Conservation (phyloP, 2,329 filamentous ascomycete species). For the Penicillium sp. region DNA sequence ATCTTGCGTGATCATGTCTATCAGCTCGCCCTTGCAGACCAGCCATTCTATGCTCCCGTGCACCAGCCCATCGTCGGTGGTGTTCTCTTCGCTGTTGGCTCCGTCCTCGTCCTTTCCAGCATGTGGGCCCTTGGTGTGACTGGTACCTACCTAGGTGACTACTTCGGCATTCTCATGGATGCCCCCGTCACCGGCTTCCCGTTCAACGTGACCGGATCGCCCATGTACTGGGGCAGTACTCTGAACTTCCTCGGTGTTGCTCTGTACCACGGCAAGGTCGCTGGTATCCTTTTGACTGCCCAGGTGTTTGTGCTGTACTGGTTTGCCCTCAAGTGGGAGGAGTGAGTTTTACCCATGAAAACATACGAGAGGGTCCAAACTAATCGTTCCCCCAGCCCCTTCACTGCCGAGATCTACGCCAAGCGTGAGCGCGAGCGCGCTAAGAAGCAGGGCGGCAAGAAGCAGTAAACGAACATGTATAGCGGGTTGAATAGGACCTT, state of each 20-base stretch:
- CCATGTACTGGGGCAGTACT: conserved; percentile 96
- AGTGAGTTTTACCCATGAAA: conserved; percentile 52
- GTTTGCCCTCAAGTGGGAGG: conserved; percentile 82
- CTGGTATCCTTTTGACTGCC: conserved; percentile 75
- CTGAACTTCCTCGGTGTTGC: conserved; percentile 90
- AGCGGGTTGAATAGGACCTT: conserved; percentile 30
- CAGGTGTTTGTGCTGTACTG: conserved; percentile 79
- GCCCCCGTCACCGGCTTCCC: conserved; percentile 92
- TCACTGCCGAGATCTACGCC: conserved; percentile 89
- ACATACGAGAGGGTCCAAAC: not conserved
- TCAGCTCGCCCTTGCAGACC: conserved; percentile 77
- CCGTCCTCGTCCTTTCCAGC: conserved; percentile 81
- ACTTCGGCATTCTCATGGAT: conserved; percentile 98
- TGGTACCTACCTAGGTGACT: conserved; percentile 95
- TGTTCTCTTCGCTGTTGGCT: conserved; percentile 73
- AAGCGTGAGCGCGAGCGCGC: conserved; percentile 60
- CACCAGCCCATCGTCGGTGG: conserved; percentile 68
- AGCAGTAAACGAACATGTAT: conserved; percentile 33
- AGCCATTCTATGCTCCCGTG: conserved; percentile 76
- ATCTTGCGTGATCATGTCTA: conserved; percentile 87
- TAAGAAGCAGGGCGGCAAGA: conserved; percentile 45
- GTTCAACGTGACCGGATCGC: conserved; percentile 86
- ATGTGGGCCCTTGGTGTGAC: conserved; percentile 93
- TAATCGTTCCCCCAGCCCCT: conserved; percentile 60
- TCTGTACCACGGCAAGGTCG: conserved; percentile 82